Base-by-base conservation (phyloP, 495 filamentous ascomycete genomes). In the Parathielavia appendiculata region DNA sequence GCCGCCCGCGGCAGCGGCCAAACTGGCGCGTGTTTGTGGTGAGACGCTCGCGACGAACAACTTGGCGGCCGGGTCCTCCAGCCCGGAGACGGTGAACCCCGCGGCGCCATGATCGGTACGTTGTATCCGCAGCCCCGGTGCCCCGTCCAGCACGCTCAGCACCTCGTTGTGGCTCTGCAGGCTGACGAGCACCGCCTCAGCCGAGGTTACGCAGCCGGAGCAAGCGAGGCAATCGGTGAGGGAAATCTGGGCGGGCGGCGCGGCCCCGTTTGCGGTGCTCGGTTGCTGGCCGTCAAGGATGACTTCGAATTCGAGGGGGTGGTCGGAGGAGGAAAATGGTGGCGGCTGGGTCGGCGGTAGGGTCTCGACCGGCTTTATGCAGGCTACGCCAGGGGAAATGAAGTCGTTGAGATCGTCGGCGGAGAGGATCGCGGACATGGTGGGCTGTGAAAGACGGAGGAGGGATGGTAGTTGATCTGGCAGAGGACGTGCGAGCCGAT, bases 361-460 rank as follows among this genome's bases (percentile, higher is more conserved):
- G 1, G 89, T 90, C 70, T 98, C 93, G 62, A 98, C 83, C 19
- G 93, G 93, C 67, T 98, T 98, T 72, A 98, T 97, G 73, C 93
- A 98, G 38, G 93, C 93, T 58, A 98, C 90, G 38, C 93, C 93
- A 8, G 93, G 93, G 34, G 87, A 91, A 67, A 98, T 98, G 76
- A 98, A 98, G 78, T 98, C 93, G 76, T 98, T 98, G 59, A 98
- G 79, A 71, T 96, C 91, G 75, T 97, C 92, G 60, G 87, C 89
- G 51, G 92, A 97, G 58, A 98, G 86, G 60, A 98, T 97, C 30
- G 93, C 93, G 61, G 88, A 92, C 92, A 97, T 97, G 57, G 69
- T 79, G 68, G 40, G 57, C 30, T 23, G 14, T 9, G 19, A 22
- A 9, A n/a, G n/a, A 9, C 14, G 10, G 11, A 2, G 35, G 10